Evolutionary conservation across 495 filamentous ascomycete genomes (phyloP), one percentile per base, ranked within the genome.

Genomic region (Apiosordaria backusii): DNA sequence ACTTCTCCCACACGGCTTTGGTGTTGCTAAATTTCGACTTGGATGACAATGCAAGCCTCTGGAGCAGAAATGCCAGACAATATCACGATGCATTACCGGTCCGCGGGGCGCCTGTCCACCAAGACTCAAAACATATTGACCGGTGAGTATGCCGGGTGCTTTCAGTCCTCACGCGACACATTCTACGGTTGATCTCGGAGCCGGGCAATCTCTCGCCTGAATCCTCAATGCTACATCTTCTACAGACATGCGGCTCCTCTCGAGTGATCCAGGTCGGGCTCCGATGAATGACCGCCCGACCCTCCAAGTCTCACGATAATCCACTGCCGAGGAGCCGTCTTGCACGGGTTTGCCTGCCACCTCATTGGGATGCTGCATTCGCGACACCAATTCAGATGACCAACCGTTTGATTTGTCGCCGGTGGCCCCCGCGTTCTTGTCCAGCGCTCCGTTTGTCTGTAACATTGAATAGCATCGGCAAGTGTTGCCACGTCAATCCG

Each of bases 401-500:
- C 52, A 55, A 55, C 52, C 52, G 18, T 7, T 55, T 55, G n/a
- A 6, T 50, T 50, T 21, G n/a, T 23, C n/a, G 52, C 1, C 52
- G 50, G 16, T 53, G 50, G 4, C 52, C 52, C 52, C 52, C 52
- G 52, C 52, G 52, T 55, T 45, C 35, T 13, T 45, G 35, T 45
- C 35, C 5, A 45, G 35, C 52, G 19, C 4, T 22, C 52, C 52
- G n/a, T 55, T 15, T 5, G 22, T 22, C n/a, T 55, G n/a, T 55
- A 23, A 23, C 52, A 55, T 55, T 22, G 10, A 23, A 55, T 22
- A 55, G 9, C 52, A 18, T 21, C 52, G 1, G 52, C 19, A 55
- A 55, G 19, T 55, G 21, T 55, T 55, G 52, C 52, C 52, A 55
- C 52, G 52, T 55, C 52, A 55, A 55, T 13, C 16, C 52, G 52